phyloP scores from a whole-genome alignment of 495 filamentous ascomycete genomes.

The Penicillium angulare region DNA sequence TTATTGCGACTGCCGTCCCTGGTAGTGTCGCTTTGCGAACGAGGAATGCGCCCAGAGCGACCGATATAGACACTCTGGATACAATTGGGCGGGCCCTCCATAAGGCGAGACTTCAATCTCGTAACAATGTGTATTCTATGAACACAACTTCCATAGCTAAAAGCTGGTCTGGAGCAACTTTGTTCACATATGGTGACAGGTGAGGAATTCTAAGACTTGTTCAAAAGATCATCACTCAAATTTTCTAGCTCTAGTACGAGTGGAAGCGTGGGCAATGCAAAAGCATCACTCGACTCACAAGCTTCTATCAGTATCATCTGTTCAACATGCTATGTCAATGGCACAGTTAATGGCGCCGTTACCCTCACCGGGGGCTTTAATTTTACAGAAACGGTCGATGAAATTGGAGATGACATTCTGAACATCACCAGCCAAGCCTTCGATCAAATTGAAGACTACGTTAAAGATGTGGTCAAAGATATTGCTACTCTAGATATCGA shows the following conservation, averaged over 20 bases:
- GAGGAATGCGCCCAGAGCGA: constrained; percentile 14
- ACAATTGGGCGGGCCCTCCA: constrained; percentile 9
- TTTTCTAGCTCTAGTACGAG: too few relatives aligned
- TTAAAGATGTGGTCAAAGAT: background rate
- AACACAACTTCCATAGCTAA: constrained; percentile 38
- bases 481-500: background rate
- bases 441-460: constrained; percentile 3
- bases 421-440: too few relatives aligned
- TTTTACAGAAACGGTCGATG: constrained; percentile 11
- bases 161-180: constrained; percentile 36
- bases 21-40: constrained; percentile 10
- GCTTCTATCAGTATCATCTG: constrained; percentile 41
- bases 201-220: constrained; percentile 1
- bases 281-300: too few relatives aligned
- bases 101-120: constrained; percentile 4
- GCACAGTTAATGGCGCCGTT: constrained; percentile 39
- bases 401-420: background rate
- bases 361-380: constrained; percentile 40
- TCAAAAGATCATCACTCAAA: too few relatives aligned
- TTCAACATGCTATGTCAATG: constrained; percentile 52
- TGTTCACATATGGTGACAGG: constrained; percentile 19
- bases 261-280: too few relatives aligned
- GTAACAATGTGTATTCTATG: constrained; percentile 21
- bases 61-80: constrained; percentile 14
- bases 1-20: background rate